phyloP scores from a whole-genome alignment of 2,329 filamentous ascomycete genomes.

The Claviceps quebecensis region DNA sequence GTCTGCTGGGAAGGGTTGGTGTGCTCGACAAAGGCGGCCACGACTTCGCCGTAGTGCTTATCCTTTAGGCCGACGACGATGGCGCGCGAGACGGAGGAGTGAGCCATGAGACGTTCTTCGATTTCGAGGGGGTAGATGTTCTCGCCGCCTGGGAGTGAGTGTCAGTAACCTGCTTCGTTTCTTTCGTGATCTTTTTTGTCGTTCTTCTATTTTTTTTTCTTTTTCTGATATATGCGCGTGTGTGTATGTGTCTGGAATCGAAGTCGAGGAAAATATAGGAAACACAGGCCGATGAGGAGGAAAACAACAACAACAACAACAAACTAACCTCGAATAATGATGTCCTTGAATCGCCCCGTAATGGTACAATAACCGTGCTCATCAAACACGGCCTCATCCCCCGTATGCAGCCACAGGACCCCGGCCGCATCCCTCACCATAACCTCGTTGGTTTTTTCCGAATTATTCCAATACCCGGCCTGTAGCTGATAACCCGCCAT shows the following conservation, averaged over 20 bases:
- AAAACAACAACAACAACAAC: neutral
- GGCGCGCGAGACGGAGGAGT: conserved; percentile 47
- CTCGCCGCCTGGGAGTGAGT: conserved; percentile 40
- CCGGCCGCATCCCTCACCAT: conserved; percentile 40
- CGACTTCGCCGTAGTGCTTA: conserved; percentile 59
- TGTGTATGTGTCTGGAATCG: neutral
- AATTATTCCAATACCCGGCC: conserved; percentile 54
- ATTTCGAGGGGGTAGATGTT: conserved; percentile 65
- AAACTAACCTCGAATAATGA: conserved; percentile 53
- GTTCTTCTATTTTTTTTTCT: neutral
- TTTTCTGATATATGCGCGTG: neutral
- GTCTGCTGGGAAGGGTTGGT: conserved; percentile 9
- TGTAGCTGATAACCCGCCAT: conserved; percentile 67
- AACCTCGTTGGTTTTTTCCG: conserved; percentile 53
- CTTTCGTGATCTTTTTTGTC: no score
- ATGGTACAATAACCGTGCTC: conserved; percentile 57
- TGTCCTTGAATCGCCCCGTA: conserved; percentile 66
- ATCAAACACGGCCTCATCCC: conserved; percentile 56
- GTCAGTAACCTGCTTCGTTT: neutral
- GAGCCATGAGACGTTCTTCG: conserved; percentile 55
- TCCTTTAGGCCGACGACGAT: conserved; percentile 58
- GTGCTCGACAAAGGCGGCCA: conserved; percentile 47
- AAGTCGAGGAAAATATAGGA: no score
- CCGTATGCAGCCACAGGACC: conserved; percentile 50
- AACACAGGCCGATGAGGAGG: neutral